Base-by-base conservation (phyloP, 768 basidiomycete genomes). In the Suillus alpinus region DNA sequence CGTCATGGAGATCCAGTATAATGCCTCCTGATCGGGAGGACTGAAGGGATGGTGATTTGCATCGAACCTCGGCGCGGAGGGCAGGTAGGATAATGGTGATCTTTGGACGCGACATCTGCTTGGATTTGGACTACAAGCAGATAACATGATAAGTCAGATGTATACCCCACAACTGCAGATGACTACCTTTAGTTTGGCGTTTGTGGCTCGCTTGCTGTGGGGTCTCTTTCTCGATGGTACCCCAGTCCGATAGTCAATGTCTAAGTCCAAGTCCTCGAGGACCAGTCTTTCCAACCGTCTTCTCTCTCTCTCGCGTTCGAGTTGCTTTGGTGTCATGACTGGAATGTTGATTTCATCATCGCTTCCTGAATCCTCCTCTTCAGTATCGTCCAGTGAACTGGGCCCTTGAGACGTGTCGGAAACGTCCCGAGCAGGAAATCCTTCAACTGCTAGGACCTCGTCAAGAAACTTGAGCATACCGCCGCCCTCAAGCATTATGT, bases 1-100 rank as follows among this genome's bases (percentile, higher is more conserved):
- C 64, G 57, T 79, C 76, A 67, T 87, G 84, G 1, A 91, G 56
- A 66, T 92, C 90, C 37, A 91, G 31, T 16, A 90, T 73, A 5
- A 92, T 62, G 29, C 84, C 82, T 5, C 94, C 92, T 47, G 92
- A 92, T 29, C 90, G 83, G 18, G 77, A 78, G 7, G 69, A 41
- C 29, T 65, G 72, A 1, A 69, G 69, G 20, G 76, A 69, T 5
- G 86, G 86, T 34, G 91, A 79, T 6, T 87, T 86, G 68, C 84
- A 87, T 51, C 90, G 84, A 53, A 89, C 68, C 69, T 94, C 83
- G 23, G 89, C 49, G 20, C 94, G 85, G 49, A 94, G 68, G 20
- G 46, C 57, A 44, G 29, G 23, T 62, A 50, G 52, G 59, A n/a
- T 23, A 6, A 52, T 26, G 58, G 18, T 58, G 23, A 58, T 58